Conservation (phyloP, 768 basidiomycete genomes). For the Boletus tomentosulus region DNA sequence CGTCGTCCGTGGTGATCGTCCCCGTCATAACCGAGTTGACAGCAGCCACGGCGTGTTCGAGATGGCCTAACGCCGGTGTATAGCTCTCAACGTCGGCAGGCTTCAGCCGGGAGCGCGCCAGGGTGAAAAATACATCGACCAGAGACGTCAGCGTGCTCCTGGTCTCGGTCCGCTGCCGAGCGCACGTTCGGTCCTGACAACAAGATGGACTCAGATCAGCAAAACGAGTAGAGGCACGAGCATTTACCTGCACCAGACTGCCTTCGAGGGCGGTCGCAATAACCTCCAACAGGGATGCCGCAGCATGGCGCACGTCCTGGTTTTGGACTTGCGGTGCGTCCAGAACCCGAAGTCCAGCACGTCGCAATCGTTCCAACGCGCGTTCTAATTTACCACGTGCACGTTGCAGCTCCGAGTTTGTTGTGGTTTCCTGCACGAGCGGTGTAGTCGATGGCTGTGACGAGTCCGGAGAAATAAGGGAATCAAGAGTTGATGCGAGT, state of each 20-base stretch:
- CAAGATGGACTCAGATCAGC: neutral
- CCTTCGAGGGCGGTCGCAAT: slow-evolving; percentile 33
- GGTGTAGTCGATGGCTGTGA: neutral
- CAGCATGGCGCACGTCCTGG: slow-evolving; percentile 3
- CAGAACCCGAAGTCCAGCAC: slow-evolving; percentile 44
- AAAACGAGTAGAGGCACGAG: neutral
- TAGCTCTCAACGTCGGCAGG: slow-evolving; percentile 44
- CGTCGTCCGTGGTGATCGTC: slow-evolving; percentile 15
- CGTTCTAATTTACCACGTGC: slow-evolving; percentile 53
- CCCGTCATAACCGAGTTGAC: slow-evolving; percentile 12
- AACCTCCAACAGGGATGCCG: slow-evolving; percentile 34
- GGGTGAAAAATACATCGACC: slow-evolving; percentile 52
- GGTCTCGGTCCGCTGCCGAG: slow-evolving; percentile 13
- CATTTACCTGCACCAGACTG: slow-evolving; percentile 29
- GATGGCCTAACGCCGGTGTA: slow-evolving; percentile 41
- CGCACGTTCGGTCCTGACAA: slow-evolving; percentile 4
- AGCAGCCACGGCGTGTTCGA: slow-evolving; percentile 39
- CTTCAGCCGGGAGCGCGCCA: slow-evolving; percentile 44
- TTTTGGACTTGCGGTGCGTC: slow-evolving; percentile 30
- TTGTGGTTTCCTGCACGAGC: neutral
- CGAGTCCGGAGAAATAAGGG: neutral
- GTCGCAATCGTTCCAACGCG: slow-evolving; percentile 55
- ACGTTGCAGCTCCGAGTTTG: slow-evolving; percentile 24
- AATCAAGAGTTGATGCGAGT: slow-evolving; percentile 11
- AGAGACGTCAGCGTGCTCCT: slow-evolving; percentile 40